Base-by-base conservation (phyloP, 2,329 filamentous ascomycete genomes). In the Colletotrichum tanaceti region DNA sequence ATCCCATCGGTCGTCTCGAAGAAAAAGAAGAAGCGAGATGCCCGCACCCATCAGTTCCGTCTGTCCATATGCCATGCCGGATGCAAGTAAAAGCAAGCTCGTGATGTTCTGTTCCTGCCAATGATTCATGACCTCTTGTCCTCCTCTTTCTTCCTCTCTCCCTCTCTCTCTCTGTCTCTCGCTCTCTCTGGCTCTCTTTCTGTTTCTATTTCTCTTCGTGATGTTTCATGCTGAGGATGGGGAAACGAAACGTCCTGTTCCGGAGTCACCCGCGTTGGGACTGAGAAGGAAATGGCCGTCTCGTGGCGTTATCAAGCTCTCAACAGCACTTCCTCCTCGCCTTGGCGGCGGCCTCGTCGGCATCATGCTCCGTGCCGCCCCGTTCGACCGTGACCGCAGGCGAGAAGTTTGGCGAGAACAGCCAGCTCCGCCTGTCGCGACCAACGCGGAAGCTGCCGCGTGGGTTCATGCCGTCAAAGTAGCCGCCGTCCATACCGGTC, bases 361-460 rank as follows among this genome's bases (percentile, higher is more conserved):
- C 54, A 55, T 68, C 59, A 32, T 80, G 75, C 5, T 72, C 75
- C 1, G 67, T 72, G 4, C 76, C 78, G 9, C 77, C 78, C 46
- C 81, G 81, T 63, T 84, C 85, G 35, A 87, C 76, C 3, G 83
- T 82, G 5, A 87, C 78, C 13, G 83, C 81, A 1, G 85, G 85
- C 13, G 84, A 84, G 72, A 88, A 88, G 1, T 76, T 79, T 0
- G 85, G 85, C 1, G 85, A 83, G 72, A 89, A 88, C 28, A 89
- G 75, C 87, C 87, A 89, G 75, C 86, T 89, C 50, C 86, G 78
- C 46, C 87, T 77, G 73, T 89, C 87, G 60, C 85, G 80, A 9
- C 86, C 86, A 18, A 89, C 82, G 55, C 87, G 82, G 73, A 89
- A 89, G 73, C 86, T 89, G 11, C 81, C 82, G 22, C 85, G 75